A percentile compares a stretch with the other conserved stretches of the same genome.
These are phyloP conservation scores for Cladosporium sp. DNA, from an alignment of 2,329 filamentous ascomycete genomes.

Conservation along the genomic window DNA sequence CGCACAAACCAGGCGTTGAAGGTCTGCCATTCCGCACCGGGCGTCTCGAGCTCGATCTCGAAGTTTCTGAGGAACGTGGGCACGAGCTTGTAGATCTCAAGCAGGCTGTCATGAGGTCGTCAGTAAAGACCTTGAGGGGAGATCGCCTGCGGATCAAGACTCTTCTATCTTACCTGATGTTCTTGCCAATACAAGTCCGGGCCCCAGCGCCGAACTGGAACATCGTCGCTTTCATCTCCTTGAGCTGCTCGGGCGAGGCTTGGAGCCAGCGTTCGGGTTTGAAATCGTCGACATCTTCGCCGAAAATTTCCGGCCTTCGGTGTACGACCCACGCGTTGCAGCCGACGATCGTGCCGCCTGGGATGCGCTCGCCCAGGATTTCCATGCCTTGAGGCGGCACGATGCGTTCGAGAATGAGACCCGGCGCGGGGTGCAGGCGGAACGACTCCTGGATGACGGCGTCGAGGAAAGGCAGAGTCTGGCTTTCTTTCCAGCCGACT, in stretches of 20 bases:
- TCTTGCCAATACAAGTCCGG: constrained; percentile 62
- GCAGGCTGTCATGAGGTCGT: constrained; percentile 27
- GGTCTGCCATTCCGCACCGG: constrained; percentile 41
- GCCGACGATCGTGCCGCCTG: constrained; percentile 69
- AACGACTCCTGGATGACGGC: constrained; percentile 76
- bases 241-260: constrained; percentile 52
- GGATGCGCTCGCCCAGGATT: constrained; percentile 59
- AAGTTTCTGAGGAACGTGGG: constrained; percentile 61
- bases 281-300: constrained; percentile 61
- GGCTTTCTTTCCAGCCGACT: constrained; percentile 66
- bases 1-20: constrained; percentile 54
- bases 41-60: constrained; percentile 47
- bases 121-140: not conserved
- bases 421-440: constrained; percentile 69
- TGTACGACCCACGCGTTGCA: constrained; percentile 74
- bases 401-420: constrained; percentile 68
- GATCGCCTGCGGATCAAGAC: not conserved
- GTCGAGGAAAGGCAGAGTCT: constrained; percentile 70
- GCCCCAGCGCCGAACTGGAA: constrained; percentile 70
- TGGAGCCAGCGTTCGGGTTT: constrained; percentile 65
- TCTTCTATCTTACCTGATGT: constrained; percentile 31
- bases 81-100: constrained; percentile 50
- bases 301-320: constrained; percentile 63
- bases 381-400: constrained; percentile 62
- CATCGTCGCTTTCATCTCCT: constrained; percentile 66